phyloP scores from a whole-genome alignment of 441 rosid species.

The Populus trichocarpa region DNA sequence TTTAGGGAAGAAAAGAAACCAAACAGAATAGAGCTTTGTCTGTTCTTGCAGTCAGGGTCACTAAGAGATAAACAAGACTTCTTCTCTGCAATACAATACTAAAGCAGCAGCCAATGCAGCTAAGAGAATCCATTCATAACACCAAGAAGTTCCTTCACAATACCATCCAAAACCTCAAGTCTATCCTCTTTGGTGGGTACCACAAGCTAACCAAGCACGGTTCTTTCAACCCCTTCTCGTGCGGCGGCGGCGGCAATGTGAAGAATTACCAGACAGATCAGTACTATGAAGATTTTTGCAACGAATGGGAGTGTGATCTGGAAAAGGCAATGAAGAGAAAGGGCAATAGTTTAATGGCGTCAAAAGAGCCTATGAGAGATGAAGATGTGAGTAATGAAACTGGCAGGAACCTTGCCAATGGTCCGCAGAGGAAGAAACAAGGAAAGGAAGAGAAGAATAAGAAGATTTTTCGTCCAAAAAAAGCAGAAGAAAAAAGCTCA shows the following conservation, averaged over 20 bases:
- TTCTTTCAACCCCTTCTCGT: conserved; percentile 50
- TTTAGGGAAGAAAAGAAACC: conserved; percentile 5
- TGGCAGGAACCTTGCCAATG: conserved; percentile 8
- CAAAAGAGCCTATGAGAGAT: conserved; percentile 21
- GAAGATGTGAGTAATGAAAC: conserved; percentile 23
- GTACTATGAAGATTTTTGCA: conserved; percentile 34
- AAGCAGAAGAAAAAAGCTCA: conserved; percentile 23
- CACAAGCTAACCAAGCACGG: conserved; percentile 50
- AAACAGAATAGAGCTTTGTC: conserved; percentile 13
- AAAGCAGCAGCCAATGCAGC: conserved; percentile 40
- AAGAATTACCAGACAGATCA: conserved; percentile 30
- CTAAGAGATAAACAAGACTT: conserved; percentile 5
- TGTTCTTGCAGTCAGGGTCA: conserved; percentile 11
- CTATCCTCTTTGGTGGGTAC: conserved; percentile 41
- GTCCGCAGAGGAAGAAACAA: conserved; percentile 22
- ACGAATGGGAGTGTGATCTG: conserved; percentile 43
- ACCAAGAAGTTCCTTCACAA: conserved; percentile 50
- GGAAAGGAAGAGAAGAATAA: conserved; percentile 32
- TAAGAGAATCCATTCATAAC: conserved; percentile 53
- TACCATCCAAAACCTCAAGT: conserved; percentile 52
- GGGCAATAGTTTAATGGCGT: conserved; percentile 9
- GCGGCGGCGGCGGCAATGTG: conserved; percentile 26
- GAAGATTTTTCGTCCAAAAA: conserved; percentile 21
- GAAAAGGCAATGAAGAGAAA: conserved; percentile 29
- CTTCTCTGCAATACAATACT: too few species aligned